Conservation (phyloP, 1,284 basidiomycete genomes). For the Trametes polyzona region DNA sequence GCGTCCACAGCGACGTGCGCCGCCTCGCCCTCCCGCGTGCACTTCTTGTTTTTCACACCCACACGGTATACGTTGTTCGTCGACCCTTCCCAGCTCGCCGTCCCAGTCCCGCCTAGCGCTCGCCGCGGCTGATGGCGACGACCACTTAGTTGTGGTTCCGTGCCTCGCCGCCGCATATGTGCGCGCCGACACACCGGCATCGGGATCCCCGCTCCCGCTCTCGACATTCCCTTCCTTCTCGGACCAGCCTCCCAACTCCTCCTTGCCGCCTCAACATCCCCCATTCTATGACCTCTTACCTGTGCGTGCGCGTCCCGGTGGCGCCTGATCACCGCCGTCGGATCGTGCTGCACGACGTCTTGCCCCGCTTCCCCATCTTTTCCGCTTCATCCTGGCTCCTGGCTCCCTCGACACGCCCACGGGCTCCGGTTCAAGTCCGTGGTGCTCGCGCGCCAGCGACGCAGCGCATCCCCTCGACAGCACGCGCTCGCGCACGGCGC, state of each 20-base stretch:
- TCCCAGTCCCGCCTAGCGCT: slow-evolving; percentile 55
- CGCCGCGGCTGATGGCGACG: slow-evolving; percentile 53
- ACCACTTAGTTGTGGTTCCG: slow-evolving; percentile 78
- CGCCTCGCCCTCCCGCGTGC: slow-evolving; percentile 55
- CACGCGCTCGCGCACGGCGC: slow-evolving; percentile 23
- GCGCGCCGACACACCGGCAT: slow-evolving; percentile 73
- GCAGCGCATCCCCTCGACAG: slow-evolving; percentile 18
- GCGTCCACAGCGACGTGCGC: slow-evolving; percentile 47
- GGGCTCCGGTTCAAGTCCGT: slow-evolving; percentile 24
- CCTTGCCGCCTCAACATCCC: slow-evolving; percentile 20
- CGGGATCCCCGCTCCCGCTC: slow-evolving; percentile 31
- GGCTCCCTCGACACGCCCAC: slow-evolving; percentile 22
- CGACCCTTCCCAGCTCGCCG: slow-evolving; percentile 45
- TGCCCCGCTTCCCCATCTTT: slow-evolving; percentile 15
- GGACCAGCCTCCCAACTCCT: slow-evolving; percentile 20
- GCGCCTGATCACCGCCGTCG: slow-evolving; percentile 38
- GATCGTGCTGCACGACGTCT: slow-evolving; percentile 16
- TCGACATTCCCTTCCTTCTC: slow-evolving; percentile 26
- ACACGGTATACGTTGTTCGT: slow-evolving; percentile 39
- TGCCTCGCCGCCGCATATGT: slow-evolving; percentile 49
- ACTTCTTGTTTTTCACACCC: slow-evolving; percentile 56
- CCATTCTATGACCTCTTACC: slow-evolving; percentile 20
- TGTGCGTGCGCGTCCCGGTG: slow-evolving; percentile 15
- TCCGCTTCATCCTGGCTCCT: slow-evolving; percentile 22
- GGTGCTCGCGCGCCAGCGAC: slow-evolving; percentile 24